Conservation (phyloP, 192 early-diverging fungal species). For the Umbelopsis sp. region DNA sequence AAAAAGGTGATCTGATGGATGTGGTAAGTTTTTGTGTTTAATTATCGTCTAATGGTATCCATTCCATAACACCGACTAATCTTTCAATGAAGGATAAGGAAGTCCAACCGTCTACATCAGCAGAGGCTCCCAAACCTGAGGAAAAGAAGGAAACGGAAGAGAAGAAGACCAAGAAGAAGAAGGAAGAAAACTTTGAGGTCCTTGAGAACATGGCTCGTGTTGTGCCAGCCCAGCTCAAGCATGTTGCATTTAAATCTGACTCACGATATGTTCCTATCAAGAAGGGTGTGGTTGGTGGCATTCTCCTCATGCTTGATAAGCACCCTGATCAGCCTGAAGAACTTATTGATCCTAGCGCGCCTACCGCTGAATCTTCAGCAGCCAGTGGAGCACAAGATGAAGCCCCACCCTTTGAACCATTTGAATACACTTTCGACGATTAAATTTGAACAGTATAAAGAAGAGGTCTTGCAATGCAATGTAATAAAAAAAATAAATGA, state of each 20-base stretch:
- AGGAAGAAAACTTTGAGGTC: conserved; percentile 73
- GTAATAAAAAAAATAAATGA: no score
- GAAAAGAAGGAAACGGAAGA: conserved; percentile 58
- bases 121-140: conserved; percentile 47
- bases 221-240: conserved; percentile 84
- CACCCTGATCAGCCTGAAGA: conserved; percentile 79
- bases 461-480: no score
- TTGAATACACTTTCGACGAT: conserved; percentile 80
- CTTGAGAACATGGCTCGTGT: conserved; percentile 89
- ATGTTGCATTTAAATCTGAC: conserved; percentile 83
- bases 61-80: not conserved
- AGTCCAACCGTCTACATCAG: conserved; percentile 55
- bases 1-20: conserved; percentile 66
- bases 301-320: conserved; percentile 83
- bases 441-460: conserved; percentile 12
- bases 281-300: conserved; percentile 75
- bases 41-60: not conserved
- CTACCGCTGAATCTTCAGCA: conserved; percentile 32
- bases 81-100: conserved; percentile 27
- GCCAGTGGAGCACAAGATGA: conserved; percentile 60
- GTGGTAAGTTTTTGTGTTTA: conserved; percentile 33
- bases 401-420: conserved; percentile 74
- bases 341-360: conserved; percentile 64
- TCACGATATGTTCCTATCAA: conserved; percentile 91
- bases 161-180: conserved; percentile 70